A percentile compares a stretch with the other conserved stretches of the same genome.
Conservation (phyloP, 495 filamentous ascomycete species). For the Xylaria nigripes region DNA sequence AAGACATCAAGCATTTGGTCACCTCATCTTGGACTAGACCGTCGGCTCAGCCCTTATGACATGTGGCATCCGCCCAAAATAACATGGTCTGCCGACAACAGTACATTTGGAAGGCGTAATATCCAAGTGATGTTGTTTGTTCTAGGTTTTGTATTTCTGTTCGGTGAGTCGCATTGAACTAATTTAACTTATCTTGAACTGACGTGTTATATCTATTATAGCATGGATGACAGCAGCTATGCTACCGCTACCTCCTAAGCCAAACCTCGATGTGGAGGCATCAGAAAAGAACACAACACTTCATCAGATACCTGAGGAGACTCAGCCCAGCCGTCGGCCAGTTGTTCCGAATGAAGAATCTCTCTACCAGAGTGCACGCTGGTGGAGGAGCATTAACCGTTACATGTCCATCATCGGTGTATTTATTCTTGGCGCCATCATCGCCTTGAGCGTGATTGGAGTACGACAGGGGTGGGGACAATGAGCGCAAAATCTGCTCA, state of each 20-base stretch:
- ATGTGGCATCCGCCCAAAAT: conserved; percentile 64
- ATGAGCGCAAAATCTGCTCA: conserved; percentile 4
- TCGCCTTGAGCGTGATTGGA: conserved; percentile 56
- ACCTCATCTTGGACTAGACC: conserved; percentile 63
- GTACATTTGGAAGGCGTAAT: conserved; percentile 60
- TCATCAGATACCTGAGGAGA: conserved; percentile 31
- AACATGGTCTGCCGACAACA: conserved; percentile 51
- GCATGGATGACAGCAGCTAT: conserved; percentile 84
- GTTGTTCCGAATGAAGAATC: conserved; percentile 48
- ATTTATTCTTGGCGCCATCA: conserved; percentile 65
- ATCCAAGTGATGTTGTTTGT: conserved; percentile 82
- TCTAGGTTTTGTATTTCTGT: conserved; percentile 76
- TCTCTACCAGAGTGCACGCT: conserved; percentile 71
- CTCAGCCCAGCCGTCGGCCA: conserved; percentile 8
- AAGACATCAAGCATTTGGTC: conserved; percentile 59
- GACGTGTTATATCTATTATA: conserved; percentile 16
- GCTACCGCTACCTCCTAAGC: conserved; percentile 62
- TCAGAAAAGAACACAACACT: conserved; percentile 18
- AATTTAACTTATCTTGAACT: conserved; percentile 2
- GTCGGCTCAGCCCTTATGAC: conserved; percentile 45
- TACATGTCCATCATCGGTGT: conserved; percentile 75
- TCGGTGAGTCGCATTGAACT: conserved; percentile 45
- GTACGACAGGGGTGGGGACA: conserved; percentile 32
- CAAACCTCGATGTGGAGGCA: conserved; percentile 38
- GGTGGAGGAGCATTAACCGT: conserved; percentile 91